A percentile compares a stretch with the other conserved stretches of the same genome.
Evolutionary conservation across 1,284 basidiomycete genomes (phyloP).

Genomic region (Ceratobasidium sp.): DNA sequence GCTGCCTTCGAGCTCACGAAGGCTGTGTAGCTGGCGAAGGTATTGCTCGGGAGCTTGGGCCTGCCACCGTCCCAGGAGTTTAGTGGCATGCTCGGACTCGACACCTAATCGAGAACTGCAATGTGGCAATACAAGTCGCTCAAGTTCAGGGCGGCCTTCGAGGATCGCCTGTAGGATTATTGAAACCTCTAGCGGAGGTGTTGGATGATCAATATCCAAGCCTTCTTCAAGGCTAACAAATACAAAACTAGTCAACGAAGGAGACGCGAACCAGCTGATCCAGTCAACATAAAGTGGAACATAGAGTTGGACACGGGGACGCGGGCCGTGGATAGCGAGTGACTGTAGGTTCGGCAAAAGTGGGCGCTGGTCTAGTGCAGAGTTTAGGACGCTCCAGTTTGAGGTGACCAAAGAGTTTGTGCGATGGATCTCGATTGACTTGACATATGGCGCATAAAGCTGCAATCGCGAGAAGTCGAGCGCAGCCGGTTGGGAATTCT

Average conservation of each 20-base stretch:
- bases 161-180: neutral
- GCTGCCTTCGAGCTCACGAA: neutral
- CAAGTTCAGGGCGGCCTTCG: neutral
- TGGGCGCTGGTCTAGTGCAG: neutral
- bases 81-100: neutral
- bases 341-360: neutral
- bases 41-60: neutral
- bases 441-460: neutral
- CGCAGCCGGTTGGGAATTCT: neutral
- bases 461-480: constrained; percentile 4
- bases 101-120: neutral
- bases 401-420: neutral
- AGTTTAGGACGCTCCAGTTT: neutral
- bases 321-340: neutral
- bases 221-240: too few relatives aligned
- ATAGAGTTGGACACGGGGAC: too few relatives aligned
- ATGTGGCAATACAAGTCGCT: neutral
- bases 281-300: neutral
- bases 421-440: neutral
- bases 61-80: neutral
- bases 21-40: neutral
- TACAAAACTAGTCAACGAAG: neutral
- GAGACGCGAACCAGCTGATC: neutral
- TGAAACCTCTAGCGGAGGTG: too few relatives aligned
- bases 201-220: too few relatives aligned